phyloP scores from a whole-genome alignment of 2,329 filamentous ascomycete species.

The Trichoderma polysporum region DNA sequence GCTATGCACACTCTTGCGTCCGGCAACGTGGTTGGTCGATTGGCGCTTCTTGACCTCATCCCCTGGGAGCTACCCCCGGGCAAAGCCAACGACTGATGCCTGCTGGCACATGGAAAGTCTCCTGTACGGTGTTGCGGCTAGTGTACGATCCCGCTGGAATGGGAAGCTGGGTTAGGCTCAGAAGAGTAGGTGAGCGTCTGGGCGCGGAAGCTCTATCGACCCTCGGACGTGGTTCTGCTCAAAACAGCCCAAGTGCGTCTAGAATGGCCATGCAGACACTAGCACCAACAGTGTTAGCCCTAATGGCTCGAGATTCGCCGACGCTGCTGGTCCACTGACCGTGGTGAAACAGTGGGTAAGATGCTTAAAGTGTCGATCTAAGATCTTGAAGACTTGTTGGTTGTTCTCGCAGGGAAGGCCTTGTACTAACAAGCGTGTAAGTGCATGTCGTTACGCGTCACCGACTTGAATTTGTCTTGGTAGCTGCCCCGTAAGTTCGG shows the following conservation, averaged over 20 bases:
- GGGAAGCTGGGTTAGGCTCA: constrained; percentile 19
- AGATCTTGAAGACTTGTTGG: constrained; percentile 1
- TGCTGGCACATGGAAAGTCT: constrained; percentile 21
- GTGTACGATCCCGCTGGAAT: constrained; percentile 22
- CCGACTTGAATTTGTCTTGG: not conserved
- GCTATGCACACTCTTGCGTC: constrained; percentile 7
- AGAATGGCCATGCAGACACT: not conserved
- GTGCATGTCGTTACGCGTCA: not conserved
- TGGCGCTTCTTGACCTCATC: not conserved
- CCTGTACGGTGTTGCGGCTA: constrained; percentile 8
- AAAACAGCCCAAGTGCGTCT: not conserved
- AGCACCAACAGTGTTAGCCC: not conserved
- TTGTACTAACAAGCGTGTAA: too few relatives aligned
- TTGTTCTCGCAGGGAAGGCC: not conserved
- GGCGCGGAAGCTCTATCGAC: constrained; percentile 2
- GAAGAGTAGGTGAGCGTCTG: constrained; percentile 16
- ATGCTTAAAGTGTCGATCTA: constrained; percentile 13
- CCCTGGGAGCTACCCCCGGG: not conserved
- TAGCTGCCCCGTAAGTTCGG: not conserved
- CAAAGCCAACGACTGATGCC: too few relatives aligned
- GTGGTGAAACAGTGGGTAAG: constrained; percentile 11
- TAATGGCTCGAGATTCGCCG: constrained; percentile 10
- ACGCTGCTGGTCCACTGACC: constrained; percentile 6
- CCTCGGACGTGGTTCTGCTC: not conserved
- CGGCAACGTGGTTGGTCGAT: constrained; percentile 3